Conservation (phyloP, 306 rosid genomes). For the Boehmeria nivea region DNA sequence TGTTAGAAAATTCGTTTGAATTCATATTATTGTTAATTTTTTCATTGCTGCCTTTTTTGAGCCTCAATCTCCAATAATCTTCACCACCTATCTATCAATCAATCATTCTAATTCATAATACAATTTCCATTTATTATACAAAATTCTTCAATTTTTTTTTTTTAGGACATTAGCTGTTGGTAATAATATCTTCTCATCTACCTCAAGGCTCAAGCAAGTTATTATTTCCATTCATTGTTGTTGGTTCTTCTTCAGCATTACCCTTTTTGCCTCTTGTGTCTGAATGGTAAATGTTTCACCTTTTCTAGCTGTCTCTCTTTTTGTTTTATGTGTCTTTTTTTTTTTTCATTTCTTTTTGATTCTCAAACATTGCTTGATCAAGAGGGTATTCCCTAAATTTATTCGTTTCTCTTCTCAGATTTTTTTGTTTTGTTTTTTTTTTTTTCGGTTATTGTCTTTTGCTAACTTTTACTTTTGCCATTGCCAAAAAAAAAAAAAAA, state of each 20-base stretch:
- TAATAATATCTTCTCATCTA: constrained; percentile 1
- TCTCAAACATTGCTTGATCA: constrained; percentile 33
- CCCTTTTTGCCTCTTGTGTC: constrained; percentile 24
- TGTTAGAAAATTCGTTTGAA: background rate
- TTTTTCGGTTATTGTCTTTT: background rate
- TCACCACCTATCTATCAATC: too few relatives aligned
- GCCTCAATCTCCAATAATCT: constrained; percentile 41
- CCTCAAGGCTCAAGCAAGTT: background rate
- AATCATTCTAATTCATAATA: constrained; percentile 19
- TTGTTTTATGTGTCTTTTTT: background rate
- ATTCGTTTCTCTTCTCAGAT: background rate
- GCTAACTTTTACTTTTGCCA: too few relatives aligned
- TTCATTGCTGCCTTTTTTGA: constrained; percentile 83
- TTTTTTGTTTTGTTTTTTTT: background rate
- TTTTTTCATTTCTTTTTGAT: constrained; percentile 1
- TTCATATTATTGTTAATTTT: too few relatives aligned
- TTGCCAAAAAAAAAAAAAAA: too few relatives aligned
- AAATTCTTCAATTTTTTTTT: background rate
- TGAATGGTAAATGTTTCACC: constrained; percentile 41
- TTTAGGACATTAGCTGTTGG: background rate
- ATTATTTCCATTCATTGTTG: background rate
- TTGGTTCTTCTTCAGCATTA: constrained; percentile 6
- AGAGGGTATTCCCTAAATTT: constrained; percentile 49
- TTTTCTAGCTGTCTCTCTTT: background rate
- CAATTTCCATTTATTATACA: constrained; percentile 5